Evolutionary conservation across 805 yeast genomes (phyloP).

Genomic region (Alloascoidea hylecoeti): DNA sequence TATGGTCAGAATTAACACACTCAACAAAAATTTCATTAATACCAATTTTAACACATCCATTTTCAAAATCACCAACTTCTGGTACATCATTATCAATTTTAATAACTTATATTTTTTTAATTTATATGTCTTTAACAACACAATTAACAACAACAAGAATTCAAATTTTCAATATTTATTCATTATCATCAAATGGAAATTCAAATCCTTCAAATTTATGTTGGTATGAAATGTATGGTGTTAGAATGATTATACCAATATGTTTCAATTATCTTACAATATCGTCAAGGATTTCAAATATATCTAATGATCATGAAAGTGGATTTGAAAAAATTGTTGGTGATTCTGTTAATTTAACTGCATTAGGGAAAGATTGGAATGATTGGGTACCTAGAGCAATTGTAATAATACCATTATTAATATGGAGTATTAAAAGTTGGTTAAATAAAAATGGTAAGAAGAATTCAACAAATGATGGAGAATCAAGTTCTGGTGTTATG

Average conservation of each 20-base stretch:
- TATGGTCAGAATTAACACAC: conserved; percentile 67
- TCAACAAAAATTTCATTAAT: conserved; percentile 45
- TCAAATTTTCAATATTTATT: conserved; percentile 63
- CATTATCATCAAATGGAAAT: conserved; percentile 51
- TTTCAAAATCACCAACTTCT: too few species aligned
- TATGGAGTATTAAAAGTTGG: too few species aligned
- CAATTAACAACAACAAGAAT: conserved; percentile 52
- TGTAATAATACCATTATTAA: conserved; percentile 54
- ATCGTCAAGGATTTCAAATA: too few species aligned
- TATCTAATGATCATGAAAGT: conserved; percentile 36
- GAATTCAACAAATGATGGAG: too few species aligned
- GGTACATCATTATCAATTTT: conserved; percentile 24
- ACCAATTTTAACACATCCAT: conserved; percentile 22
- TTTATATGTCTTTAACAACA: conserved; percentile 59
- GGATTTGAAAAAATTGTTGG: conserved; percentile 67
- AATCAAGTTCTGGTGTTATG: too few species aligned
- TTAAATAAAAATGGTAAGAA: too few species aligned
- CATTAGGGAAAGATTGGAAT: conserved; percentile 58
- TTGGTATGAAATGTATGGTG: conserved; percentile 68
- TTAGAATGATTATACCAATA: conserved; percentile 71
- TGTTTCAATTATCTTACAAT: conserved; percentile 67
- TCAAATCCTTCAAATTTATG: conserved; percentile 66
- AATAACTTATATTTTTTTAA: too few species aligned
- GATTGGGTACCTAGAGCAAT: conserved; percentile 66
- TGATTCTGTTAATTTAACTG: conserved; percentile 58